These are phyloP conservation scores for Erythrophleum ivorense DNA, from an alignment of 331 rosid species.

Conservation along the genomic window DNA sequence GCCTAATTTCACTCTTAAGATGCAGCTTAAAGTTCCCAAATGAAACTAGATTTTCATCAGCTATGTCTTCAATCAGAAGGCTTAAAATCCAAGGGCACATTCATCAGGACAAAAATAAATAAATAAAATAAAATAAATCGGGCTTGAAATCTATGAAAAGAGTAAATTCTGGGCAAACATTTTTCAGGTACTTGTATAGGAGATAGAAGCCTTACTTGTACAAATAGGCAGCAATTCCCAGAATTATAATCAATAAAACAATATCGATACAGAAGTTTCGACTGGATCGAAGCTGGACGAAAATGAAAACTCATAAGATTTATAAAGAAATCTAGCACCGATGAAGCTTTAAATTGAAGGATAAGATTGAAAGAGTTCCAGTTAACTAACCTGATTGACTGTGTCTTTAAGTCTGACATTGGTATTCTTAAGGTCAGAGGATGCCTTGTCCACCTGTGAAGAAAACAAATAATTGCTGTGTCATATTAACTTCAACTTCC, in stretches of 20 bases:
- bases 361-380: slow-evolving; percentile 16
- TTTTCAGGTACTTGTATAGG: background rate
- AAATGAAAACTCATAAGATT: slow-evolving; percentile 43
- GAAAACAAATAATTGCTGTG: slow-evolving; percentile 33
- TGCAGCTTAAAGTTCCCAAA: background rate
- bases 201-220: slow-evolving; percentile 83
- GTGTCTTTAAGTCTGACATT: slow-evolving; percentile 95
- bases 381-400: slow-evolving; percentile 79
- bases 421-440: slow-evolving; percentile 95
- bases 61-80: background rate
- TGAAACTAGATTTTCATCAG: background rate
- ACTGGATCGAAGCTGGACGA: slow-evolving; percentile 91
- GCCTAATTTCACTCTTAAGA: slow-evolving; percentile 5
- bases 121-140: no score
- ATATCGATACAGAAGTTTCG: slow-evolving; percentile 97
- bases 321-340: slow-evolving; percentile 31
- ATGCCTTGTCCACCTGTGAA: slow-evolving; percentile 88
- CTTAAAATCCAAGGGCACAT: background rate
- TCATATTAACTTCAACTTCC: slow-evolving; percentile 34
- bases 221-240: slow-evolving; percentile 97
- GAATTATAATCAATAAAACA: slow-evolving; percentile 80
- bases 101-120: background rate
- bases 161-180: slow-evolving; percentile 9
- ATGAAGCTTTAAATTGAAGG: slow-evolving; percentile 20
- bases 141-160: slow-evolving; percentile 13